These are phyloP conservation scores for Coniella vitis DNA, from an alignment of 2,329 filamentous ascomycete species.

Conservation along the genomic window DNA sequence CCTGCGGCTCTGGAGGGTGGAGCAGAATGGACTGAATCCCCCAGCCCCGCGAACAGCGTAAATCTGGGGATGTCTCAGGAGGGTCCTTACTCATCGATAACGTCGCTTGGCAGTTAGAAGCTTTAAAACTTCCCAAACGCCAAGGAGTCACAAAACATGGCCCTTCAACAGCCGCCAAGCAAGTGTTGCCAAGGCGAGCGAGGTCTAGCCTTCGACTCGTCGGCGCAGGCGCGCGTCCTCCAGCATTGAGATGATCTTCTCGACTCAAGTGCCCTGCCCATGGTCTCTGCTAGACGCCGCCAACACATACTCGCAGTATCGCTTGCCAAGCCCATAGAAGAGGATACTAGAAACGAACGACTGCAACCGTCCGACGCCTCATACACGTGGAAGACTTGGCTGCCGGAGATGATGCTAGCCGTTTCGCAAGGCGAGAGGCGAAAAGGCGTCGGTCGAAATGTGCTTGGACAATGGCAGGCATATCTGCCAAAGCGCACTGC, in stretches of 20 bases:
- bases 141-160: slow-evolving; percentile 1
- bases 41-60: slow-evolving; percentile 5
- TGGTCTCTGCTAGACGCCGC: too few relatives aligned
- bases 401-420: slow-evolving; percentile 10
- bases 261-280: too few relatives aligned
- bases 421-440: neutral
- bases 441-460: neutral
- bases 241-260: too few relatives aligned
- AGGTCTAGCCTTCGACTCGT: neutral
- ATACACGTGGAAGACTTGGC: slow-evolving; percentile 13
- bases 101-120: slow-evolving; percentile 5
- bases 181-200: neutral
- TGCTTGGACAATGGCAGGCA: too few relatives aligned
- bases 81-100: neutral
- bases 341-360: slow-evolving; percentile 9
- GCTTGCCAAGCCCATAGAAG: neutral
- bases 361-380: neutral
- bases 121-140: slow-evolving; percentile 11
- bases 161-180: neutral
- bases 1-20: too few relatives aligned
- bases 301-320: neutral
- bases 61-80: slow-evolving; percentile 8
- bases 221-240: neutral
- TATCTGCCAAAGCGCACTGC: too few relatives aligned
- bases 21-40: neutral